A percentile compares a stretch with the other conserved stretches of the same genome.
Conservation (phyloP, 805 yeast species). For the Kuraishia ogatae region DNA sequence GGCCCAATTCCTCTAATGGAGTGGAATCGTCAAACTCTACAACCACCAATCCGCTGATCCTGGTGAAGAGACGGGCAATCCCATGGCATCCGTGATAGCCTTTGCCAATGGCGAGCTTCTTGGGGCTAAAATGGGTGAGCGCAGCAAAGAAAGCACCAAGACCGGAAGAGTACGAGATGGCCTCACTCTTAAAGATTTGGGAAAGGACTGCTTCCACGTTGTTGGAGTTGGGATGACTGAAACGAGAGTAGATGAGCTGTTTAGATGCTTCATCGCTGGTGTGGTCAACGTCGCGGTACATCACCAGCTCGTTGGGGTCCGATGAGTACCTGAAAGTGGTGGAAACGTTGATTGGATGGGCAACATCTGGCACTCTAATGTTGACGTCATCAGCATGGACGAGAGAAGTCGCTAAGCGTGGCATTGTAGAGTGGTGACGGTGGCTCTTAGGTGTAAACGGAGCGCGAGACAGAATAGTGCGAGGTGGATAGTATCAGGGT, state of each 20-base stretch:
- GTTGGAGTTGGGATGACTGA: conserved; percentile 63
- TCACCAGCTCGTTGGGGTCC: conserved; percentile 46
- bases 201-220: conserved; percentile 61
- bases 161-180: conserved; percentile 71
- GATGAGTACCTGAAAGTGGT: conserved; percentile 67
- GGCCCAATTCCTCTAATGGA: conserved; percentile 30
- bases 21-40: conserved; percentile 30
- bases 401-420: conserved; percentile 10
- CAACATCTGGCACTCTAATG: conserved; percentile 54
- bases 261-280: conserved; percentile 13
- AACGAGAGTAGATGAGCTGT: conserved; percentile 53
- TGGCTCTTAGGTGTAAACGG: no score
- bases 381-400: conserved; percentile 57
- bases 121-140: conserved; percentile 64
- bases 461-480: no score
- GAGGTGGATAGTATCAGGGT: no score
- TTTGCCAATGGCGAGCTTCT: conserved; percentile 58
- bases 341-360: conserved; percentile 74
- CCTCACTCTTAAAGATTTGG: conserved; percentile 51
- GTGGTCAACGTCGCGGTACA: conserved; percentile 26
- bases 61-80: conserved; percentile 50
- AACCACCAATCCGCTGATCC: conserved; percentile 50
- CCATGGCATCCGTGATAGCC: conserved; percentile 85
- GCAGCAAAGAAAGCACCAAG: conserved; percentile 74
- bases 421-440: no score